Base-by-base conservation (phyloP, 352 stramenopile genomes). In the Globisporangium radiosum region DNA sequence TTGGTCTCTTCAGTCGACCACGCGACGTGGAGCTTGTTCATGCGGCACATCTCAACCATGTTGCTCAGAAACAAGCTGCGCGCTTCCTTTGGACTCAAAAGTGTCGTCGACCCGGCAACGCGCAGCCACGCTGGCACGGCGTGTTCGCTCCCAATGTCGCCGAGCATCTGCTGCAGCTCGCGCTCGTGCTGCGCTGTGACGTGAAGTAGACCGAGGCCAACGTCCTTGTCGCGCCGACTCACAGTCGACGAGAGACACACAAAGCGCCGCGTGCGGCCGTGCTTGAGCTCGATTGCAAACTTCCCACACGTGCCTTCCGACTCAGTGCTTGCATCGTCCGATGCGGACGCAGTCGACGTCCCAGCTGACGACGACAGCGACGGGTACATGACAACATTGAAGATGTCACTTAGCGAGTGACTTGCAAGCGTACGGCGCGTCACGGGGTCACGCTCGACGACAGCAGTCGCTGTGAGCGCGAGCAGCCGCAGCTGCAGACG, bases 301-400 rank as follows among this genome's bases (percentile, higher is more conserved):
- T 95, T 92, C 4, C 84, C 84, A 9, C 62, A 78, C 14, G 75
- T 72, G 2, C 84, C 84, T 66, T 90, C 78, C 2, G 84, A 78
- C 13, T 73, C 64, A 3, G 50, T 19, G 39, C 53, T 69, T 37
- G 66, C 69, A 15, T 90, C 73, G 54, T 75, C 65, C 49, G 19
- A 13, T 43, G n/a, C 33, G 4, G 49, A 39, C 33, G 19, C 49
- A 5, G 49, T 80, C 38, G 83, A 80, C 36, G 83, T 91, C 13
- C 25, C 25, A 8, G 40, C 40, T 4, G 49, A 81, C 40, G 83
- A 80, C 36, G 83, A 93, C 14, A 93, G 62, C 3, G 83, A 83
- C n/a, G 85, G 81, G 48, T 92, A 95, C 65, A 95, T 88, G 15
- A 93, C 83, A 33, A 92, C 72, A 51, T 93, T 95, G 65, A 91